Conservation (phyloP, 805 yeast genomes). For the Ogataea ramenticola region DNA sequence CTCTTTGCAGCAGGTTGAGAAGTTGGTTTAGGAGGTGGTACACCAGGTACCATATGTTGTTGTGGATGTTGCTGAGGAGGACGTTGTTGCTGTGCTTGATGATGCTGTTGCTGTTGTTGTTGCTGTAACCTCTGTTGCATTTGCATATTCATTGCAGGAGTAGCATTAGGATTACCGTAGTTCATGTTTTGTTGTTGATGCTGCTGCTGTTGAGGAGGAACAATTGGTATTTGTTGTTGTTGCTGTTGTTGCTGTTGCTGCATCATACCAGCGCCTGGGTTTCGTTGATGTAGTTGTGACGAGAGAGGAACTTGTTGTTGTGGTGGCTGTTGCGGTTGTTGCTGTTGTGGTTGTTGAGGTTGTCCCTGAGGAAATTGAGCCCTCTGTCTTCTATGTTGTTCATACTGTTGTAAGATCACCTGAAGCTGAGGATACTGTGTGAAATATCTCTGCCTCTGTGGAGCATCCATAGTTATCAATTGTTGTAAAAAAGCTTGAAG, state of each 20-base stretch:
- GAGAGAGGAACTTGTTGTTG: not conserved
- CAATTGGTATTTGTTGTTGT: not conserved
- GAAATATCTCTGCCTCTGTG: slow-evolving; percentile 24
- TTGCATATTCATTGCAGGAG: not conserved
- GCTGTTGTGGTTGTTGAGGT: slow-evolving; percentile 2
- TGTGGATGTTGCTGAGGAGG: not conserved
- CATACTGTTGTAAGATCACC: slow-evolving; percentile 25
- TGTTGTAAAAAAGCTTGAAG: slow-evolving; percentile 25
- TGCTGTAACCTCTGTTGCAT: not conserved
- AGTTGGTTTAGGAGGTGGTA: too few species aligned
- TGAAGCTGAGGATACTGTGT: slow-evolving; percentile 28
- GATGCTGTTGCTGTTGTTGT: not conserved
- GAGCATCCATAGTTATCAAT: slow-evolving; percentile 28
- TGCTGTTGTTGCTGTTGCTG: not conserved
- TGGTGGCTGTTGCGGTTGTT: not conserved
- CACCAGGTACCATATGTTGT: not conserved
- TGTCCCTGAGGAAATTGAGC: slow-evolving; percentile 7
- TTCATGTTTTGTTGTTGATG: not conserved
- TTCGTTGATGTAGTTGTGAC: not conserved
- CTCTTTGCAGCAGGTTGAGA: not conserved
- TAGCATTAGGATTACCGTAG: not conserved
- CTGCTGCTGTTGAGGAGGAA: too few species aligned
- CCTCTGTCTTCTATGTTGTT: slow-evolving; percentile 23
- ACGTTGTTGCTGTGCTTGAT: not conserved
- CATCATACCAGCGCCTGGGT: not conserved